These are phyloP conservation scores for Canna indica DNA, from an alignment of 176 grass and related monocot genomes.

Conservation along the genomic window DNA sequence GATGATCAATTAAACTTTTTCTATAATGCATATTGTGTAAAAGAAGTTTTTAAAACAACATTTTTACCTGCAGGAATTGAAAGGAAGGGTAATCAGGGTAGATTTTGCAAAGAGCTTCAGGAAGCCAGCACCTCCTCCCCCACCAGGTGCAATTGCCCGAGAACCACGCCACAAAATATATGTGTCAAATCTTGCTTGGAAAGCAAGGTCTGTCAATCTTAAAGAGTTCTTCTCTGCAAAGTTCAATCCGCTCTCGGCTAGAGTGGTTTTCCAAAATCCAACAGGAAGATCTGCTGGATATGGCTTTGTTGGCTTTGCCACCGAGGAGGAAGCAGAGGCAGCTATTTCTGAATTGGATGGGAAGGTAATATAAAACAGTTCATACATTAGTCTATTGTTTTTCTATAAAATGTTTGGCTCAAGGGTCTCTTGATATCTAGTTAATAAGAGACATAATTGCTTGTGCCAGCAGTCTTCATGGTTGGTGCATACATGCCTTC, in stretches of 20 bases:
- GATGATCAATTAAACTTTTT: not conserved
- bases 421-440: too few species aligned
- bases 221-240: slow-evolving; percentile 54
- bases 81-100: slow-evolving; percentile 64
- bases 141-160: slow-evolving; percentile 24
- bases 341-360: slow-evolving; percentile 76
- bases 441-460: too few species aligned
- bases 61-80: slow-evolving; percentile 40
- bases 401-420: too few species aligned
- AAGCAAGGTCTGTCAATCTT: slow-evolving; percentile 52
- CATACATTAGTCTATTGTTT: slow-evolving; percentile 15
- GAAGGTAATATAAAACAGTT: slow-evolving; percentile 42
- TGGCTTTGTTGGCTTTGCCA: slow-evolving; percentile 77
- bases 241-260: slow-evolving; percentile 51
- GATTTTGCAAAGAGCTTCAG: slow-evolving; percentile 72
- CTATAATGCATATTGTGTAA: not conserved
- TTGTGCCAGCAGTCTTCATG: too few species aligned
- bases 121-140: slow-evolving; percentile 47
- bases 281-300: slow-evolving; percentile 63
- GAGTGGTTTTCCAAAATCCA: slow-evolving; percentile 49
- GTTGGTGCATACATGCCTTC: too few species aligned
- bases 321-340: slow-evolving; percentile 56
- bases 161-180: slow-evolving; percentile 50
- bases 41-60: not conserved
- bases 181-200: slow-evolving; percentile 91